These are phyloP conservation scores for Exophiala bonariae DNA, from an alignment of 2,329 filamentous ascomycete species.

Conservation along the genomic window DNA sequence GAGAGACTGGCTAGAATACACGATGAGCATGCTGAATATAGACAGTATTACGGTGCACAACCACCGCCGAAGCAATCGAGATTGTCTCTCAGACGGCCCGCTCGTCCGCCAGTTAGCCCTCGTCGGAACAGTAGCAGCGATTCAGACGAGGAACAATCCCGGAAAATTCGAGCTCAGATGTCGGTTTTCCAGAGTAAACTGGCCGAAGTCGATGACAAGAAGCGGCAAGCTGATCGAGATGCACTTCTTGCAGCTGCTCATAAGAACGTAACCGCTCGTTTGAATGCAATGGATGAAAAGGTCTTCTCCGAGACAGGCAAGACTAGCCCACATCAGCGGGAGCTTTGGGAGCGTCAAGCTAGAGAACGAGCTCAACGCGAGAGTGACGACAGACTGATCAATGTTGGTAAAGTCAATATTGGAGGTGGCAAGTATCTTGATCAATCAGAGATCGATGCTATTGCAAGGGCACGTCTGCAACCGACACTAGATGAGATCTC, in stretches of 20 bases:
- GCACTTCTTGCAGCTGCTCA: slow-evolving; percentile 75
- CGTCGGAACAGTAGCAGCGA: slow-evolving; percentile 49
- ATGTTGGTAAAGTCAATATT: slow-evolving; percentile 64
- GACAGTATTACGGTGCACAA: slow-evolving; percentile 72
- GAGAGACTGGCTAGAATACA: slow-evolving; percentile 80
- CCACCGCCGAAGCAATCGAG: slow-evolving; percentile 51
- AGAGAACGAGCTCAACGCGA: slow-evolving; percentile 67
- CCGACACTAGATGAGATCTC: slow-evolving; percentile 84
- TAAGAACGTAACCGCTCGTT: slow-evolving; percentile 76
- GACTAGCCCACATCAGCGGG: slow-evolving; percentile 64
- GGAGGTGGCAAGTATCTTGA: slow-evolving; percentile 81
- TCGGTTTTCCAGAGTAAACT: slow-evolving; percentile 69
- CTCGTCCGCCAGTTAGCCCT: slow-evolving; percentile 62
- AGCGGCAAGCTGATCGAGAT: slow-evolving; percentile 73
- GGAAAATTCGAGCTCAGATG: slow-evolving; percentile 76
- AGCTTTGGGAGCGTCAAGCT: slow-evolving; percentile 78
- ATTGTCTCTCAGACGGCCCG: slow-evolving; percentile 55
- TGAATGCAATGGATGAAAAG: slow-evolving; percentile 79
- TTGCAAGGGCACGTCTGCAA: slow-evolving; percentile 75
- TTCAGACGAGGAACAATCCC: slow-evolving; percentile 67
- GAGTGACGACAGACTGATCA: slow-evolving; percentile 59
- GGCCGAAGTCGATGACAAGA: slow-evolving; percentile 69
- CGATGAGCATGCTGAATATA: slow-evolving; percentile 67
- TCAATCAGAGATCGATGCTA: slow-evolving; percentile 72
- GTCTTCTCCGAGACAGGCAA: slow-evolving; percentile 76